These are phyloP conservation scores for Hysterangium stoloniferum DNA, from an alignment of 768 basidiomycete species.

Conservation along the genomic window DNA sequence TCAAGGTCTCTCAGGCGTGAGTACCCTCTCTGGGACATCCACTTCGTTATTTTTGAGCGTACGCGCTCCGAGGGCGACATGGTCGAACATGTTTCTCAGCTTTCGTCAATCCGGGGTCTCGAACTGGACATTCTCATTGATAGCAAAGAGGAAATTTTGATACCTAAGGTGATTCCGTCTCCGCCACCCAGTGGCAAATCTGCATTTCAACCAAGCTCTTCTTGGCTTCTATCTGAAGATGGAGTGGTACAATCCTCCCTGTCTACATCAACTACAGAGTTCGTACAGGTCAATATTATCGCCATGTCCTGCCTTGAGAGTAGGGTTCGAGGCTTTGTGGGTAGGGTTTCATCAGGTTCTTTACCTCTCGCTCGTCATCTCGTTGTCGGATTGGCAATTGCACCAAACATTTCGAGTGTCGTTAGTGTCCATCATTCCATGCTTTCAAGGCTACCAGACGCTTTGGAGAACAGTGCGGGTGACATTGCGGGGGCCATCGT, in stretches of 20 bases:
- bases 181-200: constrained; percentile 7
- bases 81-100: constrained; percentile 1
- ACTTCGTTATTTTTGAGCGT: constrained; percentile 22
- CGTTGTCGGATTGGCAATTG: not conserved
- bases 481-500: not conserved
- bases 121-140: constrained; percentile 20
- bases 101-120: not conserved
- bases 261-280: not conserved
- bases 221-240: not conserved
- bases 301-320: constrained; percentile 1
- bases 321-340: not conserved
- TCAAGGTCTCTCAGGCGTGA: constrained; percentile 25
- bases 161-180: constrained; percentile 24
- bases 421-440: not conserved
- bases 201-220: not conserved
- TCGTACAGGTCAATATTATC: not conserved
- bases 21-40: constrained; percentile 25
- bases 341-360: not conserved
- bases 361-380: not conserved
- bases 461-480: not conserved
- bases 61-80: constrained; percentile 13
- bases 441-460: not conserved
- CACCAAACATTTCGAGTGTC: not conserved
- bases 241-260: not conserved
- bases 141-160: constrained; percentile 21